Base-by-base conservation (phyloP, 257 asterid genomes). In the Solanum chiquidenum region DNA sequence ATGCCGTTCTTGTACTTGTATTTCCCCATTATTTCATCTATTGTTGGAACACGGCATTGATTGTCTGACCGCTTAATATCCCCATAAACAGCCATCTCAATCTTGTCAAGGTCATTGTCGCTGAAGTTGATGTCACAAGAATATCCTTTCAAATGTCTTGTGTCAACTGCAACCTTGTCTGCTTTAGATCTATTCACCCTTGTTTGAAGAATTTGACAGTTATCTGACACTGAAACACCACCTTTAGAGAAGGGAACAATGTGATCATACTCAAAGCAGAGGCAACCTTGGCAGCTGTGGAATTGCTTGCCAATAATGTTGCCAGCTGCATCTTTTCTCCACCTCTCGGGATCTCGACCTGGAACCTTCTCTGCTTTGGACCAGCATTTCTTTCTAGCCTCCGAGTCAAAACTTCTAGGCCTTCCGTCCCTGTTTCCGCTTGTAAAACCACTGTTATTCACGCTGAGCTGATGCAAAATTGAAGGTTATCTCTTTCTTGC, bases 201-300 rank as follows among this genome's bases (percentile, higher is more conserved):
- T 87, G 97, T 96, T 91, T 95, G 98, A 88, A 96, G 97, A 89
- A 95, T 92, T 88, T 96, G 98, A 86, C 99, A 96, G 88, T 96
- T 96, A 83, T 88, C 97, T 25, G 40, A 93, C 88, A 93, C 94
- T 77, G 98, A 93, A 71, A 90, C 90, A 83, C 97, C 99, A 82
- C 96, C 96, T 91, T 89, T 93, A 60, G 97, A 93, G 92, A 92
- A 95, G 66, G 99, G 99, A 85, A 92, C 82, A 68, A 94, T 91
- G 87, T 96, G 96, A 88, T 95, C 97, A 89, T 92, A 94, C 90
- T 94, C 97, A 82, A 88, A 94, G 91, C 98, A 95, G 87, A 94
- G 96, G 89, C 98, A 95, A 27, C 98, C 98, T 83, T 89, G 91
- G 88, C 98, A 95, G 86, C 92, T 90, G 89, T 92, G 93, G 90